Base-by-base conservation (phyloP, 495 filamentous ascomycete genomes). In the Chaetomidium leptoderma region DNA sequence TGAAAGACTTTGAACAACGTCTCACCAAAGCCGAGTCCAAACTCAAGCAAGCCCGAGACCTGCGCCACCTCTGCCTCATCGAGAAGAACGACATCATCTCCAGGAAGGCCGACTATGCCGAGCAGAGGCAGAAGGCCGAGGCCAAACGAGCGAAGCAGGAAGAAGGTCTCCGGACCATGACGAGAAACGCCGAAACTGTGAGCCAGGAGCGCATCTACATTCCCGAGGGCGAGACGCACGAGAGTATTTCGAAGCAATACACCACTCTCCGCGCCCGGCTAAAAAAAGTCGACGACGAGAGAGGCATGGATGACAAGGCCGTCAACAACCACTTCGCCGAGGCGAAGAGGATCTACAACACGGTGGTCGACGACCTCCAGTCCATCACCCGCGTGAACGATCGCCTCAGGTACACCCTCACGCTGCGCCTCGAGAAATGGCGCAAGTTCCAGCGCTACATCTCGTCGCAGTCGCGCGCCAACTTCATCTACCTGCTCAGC, bases 401-500 rank as follows among this genome's bases (percentile, higher is more conserved):
- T 29, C 54, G 72, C 0, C 76, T 96, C 29, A 86, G 86, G 69
- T 62, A 76, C 16, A 81, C 90, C 0, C 79, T 95, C 30, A 72
- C 77, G 30, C 74, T 88, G 50, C 88, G 93, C 4, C 80, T 86
- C 39, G 75, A 82, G 26, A 85, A 90, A 58, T 97, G 90, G 88
- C 74, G 80, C 53, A 78, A 82, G 50, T 97, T 99, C 71, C 86
- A 91, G 61, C 75, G 81, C 13, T 83, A 85, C 60, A 97, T 99
- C 58, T 89, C 90, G 11, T 84, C 84, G 13, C 84, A 90, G 49
- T 91, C 92, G 26, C 84, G 91, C 47, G 83, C 84, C 17, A 90
- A 89, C 59, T 99, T 99, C 67, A 86, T 80, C 39, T 93, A 91
- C 65, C 79, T 97, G 14, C 80, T 99, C 44, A 88, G 84, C 63